Evolutionary conservation across 148 eudicot genomes (phyloP).

Genomic region (Vaccinium vitisidaea): DNA sequence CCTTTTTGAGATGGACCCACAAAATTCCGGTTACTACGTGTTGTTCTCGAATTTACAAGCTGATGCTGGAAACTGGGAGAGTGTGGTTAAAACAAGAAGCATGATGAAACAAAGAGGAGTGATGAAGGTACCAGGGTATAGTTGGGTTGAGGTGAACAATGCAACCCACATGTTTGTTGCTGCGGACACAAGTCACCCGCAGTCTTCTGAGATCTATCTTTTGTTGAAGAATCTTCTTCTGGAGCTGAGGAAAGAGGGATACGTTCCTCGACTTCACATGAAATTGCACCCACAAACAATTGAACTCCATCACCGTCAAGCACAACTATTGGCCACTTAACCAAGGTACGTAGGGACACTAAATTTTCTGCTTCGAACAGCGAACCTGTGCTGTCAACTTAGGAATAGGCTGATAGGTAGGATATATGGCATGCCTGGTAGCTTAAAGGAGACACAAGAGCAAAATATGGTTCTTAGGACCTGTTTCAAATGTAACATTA

Average conservation of each 20-base stretch:
- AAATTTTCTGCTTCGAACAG: no score
- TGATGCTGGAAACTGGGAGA: not conserved
- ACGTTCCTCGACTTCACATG: not conserved
- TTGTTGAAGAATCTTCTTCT: conserved; percentile 2
- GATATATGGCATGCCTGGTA: no score
- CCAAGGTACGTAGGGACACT: no score
- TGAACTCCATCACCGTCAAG: not conserved
- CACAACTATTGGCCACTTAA: not conserved
- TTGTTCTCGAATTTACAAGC: not conserved
- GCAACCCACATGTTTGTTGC: conserved; percentile 2
- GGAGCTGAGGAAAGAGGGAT: not conserved
- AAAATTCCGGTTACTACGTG: not conserved
- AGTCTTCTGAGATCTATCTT: conserved; percentile 4
- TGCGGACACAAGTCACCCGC: not conserved
- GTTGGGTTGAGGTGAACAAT: conserved; percentile 4
- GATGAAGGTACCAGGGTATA: not conserved
- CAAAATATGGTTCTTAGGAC: no score
- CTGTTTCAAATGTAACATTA: no score
- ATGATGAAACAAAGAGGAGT: not conserved
- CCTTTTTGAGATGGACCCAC: not conserved
- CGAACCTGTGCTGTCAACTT: no score
- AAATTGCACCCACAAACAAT: not conserved
- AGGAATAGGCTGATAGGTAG: no score
- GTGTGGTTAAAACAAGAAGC: not conserved
- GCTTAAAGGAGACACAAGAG: no score